These are phyloP conservation scores for Apostasia ramifera DNA, from an alignment of 106 monocot genomes.

Conservation along the genomic window DNA sequence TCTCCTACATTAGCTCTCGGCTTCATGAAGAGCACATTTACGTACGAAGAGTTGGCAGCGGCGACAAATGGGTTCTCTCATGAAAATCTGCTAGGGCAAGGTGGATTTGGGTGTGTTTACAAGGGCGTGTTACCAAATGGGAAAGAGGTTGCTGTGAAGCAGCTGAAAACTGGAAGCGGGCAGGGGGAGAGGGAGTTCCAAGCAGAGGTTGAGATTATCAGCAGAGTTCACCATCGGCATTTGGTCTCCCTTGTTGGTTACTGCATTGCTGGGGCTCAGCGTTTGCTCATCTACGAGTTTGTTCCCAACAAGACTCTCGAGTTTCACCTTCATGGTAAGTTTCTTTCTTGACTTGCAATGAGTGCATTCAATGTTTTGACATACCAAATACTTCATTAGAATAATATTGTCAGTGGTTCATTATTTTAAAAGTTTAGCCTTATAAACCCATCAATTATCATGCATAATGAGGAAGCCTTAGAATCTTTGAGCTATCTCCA, in stretches of 20 bases:
- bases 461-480: not conserved
- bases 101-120: constrained; percentile 82
- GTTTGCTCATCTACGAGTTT: constrained; percentile 83
- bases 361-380: no score
- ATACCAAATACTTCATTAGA: no score
- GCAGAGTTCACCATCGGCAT: constrained; percentile 86
- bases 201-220: constrained; percentile 90
- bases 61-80: constrained; percentile 59
- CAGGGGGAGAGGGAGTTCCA: constrained; percentile 92
- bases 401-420: no score
- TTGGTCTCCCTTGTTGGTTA: constrained; percentile 84
- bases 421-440: no score
- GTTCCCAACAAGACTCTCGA: constrained; percentile 84
- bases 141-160: constrained; percentile 79
- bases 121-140: constrained; percentile 70
- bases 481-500: not conserved
- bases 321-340: constrained; percentile 67
- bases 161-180: constrained; percentile 65
- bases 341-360: not conserved
- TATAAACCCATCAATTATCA: no score
- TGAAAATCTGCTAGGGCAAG: constrained; percentile 69
- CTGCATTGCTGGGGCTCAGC: constrained; percentile 55
- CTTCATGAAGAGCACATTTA: constrained; percentile 71
- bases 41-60: constrained; percentile 63
- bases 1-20: constrained; percentile 36